These are phyloP conservation scores for Solanum megistacrolobum DNA, from an alignment of 257 asterid species.

Conservation along the genomic window DNA sequence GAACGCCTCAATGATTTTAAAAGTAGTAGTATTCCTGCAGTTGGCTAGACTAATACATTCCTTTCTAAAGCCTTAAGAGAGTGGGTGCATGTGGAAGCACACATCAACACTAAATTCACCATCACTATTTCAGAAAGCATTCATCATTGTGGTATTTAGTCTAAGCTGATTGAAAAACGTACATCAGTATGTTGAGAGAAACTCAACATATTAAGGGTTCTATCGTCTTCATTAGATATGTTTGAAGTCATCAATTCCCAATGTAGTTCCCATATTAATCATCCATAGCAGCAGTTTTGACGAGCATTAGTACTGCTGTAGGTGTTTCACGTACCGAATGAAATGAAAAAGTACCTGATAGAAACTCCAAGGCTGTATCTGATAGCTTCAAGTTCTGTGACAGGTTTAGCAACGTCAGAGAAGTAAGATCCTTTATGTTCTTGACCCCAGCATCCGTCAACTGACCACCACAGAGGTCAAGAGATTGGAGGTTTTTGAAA, in stretches of 20 bases:
- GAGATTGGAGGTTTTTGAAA: constrained; percentile 5
- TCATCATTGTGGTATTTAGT: background rate
- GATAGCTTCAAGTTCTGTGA: constrained; percentile 1
- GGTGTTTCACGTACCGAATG: background rate
- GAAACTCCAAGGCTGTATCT: background rate
- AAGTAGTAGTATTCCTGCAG: background rate
- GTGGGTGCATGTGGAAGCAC: background rate
- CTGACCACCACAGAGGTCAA: constrained; percentile 1
- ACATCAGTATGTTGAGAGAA: background rate
- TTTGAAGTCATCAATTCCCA: background rate
- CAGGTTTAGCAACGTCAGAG: constrained; percentile 2
- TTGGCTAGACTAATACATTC: background rate
- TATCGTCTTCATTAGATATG: background rate
- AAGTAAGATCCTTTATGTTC: constrained; percentile 1
- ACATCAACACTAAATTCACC: background rate
- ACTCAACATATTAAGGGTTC: background rate
- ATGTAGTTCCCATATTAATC: background rate
- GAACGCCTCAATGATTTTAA: background rate
- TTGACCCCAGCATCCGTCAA: constrained; percentile 4
- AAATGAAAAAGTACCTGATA: background rate
- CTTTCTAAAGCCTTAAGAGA: background rate
- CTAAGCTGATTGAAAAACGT: background rate
- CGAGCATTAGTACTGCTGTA: background rate
- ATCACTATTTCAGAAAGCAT: background rate
- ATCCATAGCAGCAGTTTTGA: background rate